phyloP scores from a whole-genome alignment of 2,329 filamentous ascomycete genomes.

The Epichloe uncinata region DNA sequence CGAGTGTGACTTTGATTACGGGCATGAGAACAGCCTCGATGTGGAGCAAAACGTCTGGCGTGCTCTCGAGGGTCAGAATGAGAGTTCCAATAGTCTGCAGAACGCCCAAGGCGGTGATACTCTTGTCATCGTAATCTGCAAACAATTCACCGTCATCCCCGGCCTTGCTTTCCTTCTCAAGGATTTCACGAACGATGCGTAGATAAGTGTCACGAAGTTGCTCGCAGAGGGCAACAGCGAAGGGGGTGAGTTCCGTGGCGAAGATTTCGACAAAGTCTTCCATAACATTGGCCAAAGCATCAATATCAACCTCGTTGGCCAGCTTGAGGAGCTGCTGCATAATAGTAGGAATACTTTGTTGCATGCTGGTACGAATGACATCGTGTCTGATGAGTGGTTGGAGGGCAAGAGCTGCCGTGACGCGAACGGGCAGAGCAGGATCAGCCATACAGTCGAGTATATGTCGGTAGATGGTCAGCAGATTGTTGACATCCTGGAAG shows the following conservation, averaged over 20 bases:
- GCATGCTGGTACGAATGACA: slow-evolving; percentile 87
- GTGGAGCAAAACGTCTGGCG: slow-evolving; percentile 85
- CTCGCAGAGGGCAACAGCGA: slow-evolving; percentile 89
- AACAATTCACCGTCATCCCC: slow-evolving; percentile 66
- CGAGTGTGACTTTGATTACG: slow-evolving; percentile 86
- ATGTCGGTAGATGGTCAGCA: slow-evolving; percentile 90
- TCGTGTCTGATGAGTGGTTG: slow-evolving; percentile 95
- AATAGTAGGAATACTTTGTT: slow-evolving; percentile 93
- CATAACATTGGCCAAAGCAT: slow-evolving; percentile 96
- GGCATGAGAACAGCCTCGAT: slow-evolving; percentile 96
- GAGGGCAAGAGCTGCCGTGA: slow-evolving; percentile 84
- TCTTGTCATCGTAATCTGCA: slow-evolving; percentile 96
- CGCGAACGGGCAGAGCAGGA: slow-evolving; percentile 79
- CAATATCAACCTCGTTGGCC: slow-evolving; percentile 95
- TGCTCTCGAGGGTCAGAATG: slow-evolving; percentile 93
- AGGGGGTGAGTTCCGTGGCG: slow-evolving; percentile 89
- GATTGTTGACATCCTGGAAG: slow-evolving; percentile 92
- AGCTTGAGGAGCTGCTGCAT: slow-evolving; percentile 98
- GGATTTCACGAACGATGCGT: slow-evolving; percentile 77
- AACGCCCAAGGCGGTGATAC: slow-evolving; percentile 90
- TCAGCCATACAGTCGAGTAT: slow-evolving; percentile 97
- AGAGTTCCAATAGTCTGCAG: slow-evolving; percentile 95
- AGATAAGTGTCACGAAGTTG: slow-evolving; percentile 94
- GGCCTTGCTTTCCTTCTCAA: slow-evolving; percentile 73
- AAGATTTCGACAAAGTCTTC: slow-evolving; percentile 99